A percentile compares a stretch with the other conserved stretches of the same genome.
Conservation (phyloP, 352 stramenopile genomes). For the Phytopythium ostracodes region DNA sequence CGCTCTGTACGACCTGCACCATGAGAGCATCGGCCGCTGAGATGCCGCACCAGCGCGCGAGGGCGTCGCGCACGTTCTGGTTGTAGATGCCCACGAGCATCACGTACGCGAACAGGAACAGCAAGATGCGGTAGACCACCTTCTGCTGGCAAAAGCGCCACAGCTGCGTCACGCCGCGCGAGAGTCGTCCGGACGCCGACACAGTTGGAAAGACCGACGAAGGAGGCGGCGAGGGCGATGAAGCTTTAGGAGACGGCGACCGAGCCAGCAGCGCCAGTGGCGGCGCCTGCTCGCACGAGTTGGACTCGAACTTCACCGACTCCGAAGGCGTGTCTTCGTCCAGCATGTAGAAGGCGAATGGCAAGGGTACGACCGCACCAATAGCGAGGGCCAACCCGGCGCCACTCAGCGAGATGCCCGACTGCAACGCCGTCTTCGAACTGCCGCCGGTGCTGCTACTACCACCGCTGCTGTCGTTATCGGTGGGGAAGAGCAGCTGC, state of each 20-base stretch:
- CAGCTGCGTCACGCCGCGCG: conserved; percentile 27
- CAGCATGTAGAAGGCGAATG: conserved; percentile 30
- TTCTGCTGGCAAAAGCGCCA: conserved; percentile 55
- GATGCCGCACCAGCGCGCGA: conserved; percentile 37
- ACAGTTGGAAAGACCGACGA: background rate
- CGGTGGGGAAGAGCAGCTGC: conserved; percentile 19
- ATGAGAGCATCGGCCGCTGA: conserved; percentile 10
- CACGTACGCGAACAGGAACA: conserved; percentile 41
- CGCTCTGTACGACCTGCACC: conserved; percentile 24
- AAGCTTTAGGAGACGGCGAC: background rate
- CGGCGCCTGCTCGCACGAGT: background rate
- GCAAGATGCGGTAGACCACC: conserved; percentile 42
- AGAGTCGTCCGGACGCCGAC: conserved; percentile 12
- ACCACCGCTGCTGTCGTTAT: conserved; percentile 11
- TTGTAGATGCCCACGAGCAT: conserved; percentile 37
- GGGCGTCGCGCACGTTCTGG: conserved; percentile 22
- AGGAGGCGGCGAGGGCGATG: background rate
- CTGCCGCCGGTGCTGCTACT: background rate
- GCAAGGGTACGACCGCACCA: conserved; percentile 22
- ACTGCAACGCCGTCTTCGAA: conserved; percentile 6
- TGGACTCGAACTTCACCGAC: conserved; percentile 10
- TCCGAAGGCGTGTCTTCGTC: conserved; percentile 21
- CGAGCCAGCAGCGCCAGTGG: background rate
- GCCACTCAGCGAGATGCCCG: conserved; percentile 18
- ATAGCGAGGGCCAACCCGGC: conserved; percentile 15